Evolutionary conservation across 306 rosid genomes (phyloP), one percentile per base, ranked within the genome.

Genomic region (Amphicarpaea edgeworthii): DNA sequence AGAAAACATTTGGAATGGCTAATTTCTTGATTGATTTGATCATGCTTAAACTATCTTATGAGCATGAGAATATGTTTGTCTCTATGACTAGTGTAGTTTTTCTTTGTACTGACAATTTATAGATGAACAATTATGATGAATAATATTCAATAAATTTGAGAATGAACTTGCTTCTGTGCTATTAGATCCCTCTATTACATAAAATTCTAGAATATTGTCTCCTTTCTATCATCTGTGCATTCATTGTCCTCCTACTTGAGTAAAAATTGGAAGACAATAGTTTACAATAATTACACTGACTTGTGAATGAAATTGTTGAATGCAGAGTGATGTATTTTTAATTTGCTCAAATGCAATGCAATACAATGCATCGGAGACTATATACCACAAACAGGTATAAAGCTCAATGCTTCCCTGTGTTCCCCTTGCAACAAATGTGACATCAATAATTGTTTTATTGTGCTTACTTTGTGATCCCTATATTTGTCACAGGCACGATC

Each of bases 291-390:
- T 80, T 15, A 12, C 55, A 34, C 64, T 81, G 70, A 83, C 79
- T 71, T 78, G 34, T 81, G 51, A 64, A 72, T 67, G 79, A 41
- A 71, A 42, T 75, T 84, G 53, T 81, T 84, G 68, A 79, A 78
- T 86, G 88, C 98, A 96, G 99, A 85, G 83, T 82, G 99, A 96
- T 69, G 68, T 96, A 45, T 89, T 86, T 70, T 77, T 96, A 69
- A 89, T 96, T 68, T 92, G 97, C 86, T 88, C 97, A 77, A 96
- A 96, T 20, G 98, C 99, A 75, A 96, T 90, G 98, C 90, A 89
- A 77, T 96, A 96, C 80, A 96, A 96, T 88, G 75, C 97, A 32
- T 70, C 97, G 0, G 99, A 95, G 28, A 95, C 99, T 28, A 71
- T 92, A 84, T 95, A 96, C 91, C 83, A 96, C 81, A 90, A 89